Conservation (phyloP, 768 basidiomycete genomes). For the Lepiota subincarnata region DNA sequence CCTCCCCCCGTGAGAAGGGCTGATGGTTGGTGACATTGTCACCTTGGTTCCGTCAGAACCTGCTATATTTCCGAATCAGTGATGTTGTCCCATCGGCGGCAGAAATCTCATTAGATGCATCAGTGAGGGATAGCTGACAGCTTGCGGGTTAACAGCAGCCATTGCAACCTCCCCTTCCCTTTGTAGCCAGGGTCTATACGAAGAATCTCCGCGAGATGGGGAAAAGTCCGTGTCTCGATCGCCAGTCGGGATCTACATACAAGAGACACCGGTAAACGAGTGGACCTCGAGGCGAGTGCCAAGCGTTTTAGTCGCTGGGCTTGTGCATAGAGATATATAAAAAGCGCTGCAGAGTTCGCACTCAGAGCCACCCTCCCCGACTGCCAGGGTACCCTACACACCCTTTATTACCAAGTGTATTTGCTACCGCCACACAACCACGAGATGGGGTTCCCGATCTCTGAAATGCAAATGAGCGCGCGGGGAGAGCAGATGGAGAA, state of each 20-base stretch:
- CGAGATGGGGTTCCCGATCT: slow-evolving; percentile 1
- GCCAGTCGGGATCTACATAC: background rate
- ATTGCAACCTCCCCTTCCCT: too few relatives aligned
- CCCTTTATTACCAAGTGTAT: background rate
- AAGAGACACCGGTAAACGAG: background rate
- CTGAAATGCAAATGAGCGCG: slow-evolving; percentile 12
- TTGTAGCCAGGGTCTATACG: too few relatives aligned
- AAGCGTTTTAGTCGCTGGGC: background rate
- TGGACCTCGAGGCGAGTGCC: slow-evolving; percentile 1
- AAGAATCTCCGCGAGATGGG: too few relatives aligned
- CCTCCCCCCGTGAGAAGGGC: too few relatives aligned
- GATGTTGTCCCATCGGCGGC: too few relatives aligned
- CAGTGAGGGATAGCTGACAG: too few relatives aligned
- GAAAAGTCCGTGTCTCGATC: background rate
- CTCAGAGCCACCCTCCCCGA: background rate
- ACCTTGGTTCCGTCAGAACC: too few relatives aligned
- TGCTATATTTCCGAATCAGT: too few relatives aligned
- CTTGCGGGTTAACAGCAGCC: too few relatives aligned
- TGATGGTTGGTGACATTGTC: too few relatives aligned
- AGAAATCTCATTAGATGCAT: too few relatives aligned
- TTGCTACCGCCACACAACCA: background rate
- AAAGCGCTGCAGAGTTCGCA: background rate
- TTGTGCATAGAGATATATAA: background rate
- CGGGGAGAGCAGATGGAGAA: slow-evolving; percentile 15
- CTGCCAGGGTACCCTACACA: background rate